A percentile compares a stretch with the other conserved stretches of the same genome.
Conservation (phyloP, 179 eudicot genomes). For the Dionaea muscipula region DNA sequence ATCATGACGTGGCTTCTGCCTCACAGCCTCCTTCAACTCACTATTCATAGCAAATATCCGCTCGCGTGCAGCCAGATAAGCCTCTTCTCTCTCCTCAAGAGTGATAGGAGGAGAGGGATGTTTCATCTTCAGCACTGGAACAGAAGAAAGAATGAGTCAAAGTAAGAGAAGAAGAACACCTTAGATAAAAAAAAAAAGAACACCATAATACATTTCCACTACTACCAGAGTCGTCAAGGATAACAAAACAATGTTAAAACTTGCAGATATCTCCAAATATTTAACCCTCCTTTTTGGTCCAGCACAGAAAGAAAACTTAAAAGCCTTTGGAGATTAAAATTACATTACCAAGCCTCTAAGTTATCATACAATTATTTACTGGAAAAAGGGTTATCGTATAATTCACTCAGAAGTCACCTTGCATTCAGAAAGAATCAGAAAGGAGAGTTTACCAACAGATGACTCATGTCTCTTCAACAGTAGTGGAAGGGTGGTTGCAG, state of each 20-base stretch:
- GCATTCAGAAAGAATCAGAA: constrained; percentile 4
- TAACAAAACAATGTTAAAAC: no score
- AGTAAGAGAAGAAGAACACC: neutral
- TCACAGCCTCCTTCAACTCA: constrained; percentile 22
- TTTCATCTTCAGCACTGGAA: constrained; percentile 37
- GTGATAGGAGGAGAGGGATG: constrained; percentile 24
- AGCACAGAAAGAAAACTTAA: no score
- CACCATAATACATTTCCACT: no score
- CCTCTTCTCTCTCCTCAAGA: constrained; percentile 67
- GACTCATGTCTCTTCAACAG: constrained; percentile 40
- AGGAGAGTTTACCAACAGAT: constrained; percentile 35
- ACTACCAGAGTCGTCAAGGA: no score
- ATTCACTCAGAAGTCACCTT: neutral
- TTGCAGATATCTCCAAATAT: no score
- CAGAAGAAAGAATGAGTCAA: neutral
- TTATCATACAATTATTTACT: no score
- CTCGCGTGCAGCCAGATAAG: constrained; percentile 75
- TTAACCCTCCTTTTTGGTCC: no score
- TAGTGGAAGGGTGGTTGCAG: constrained; percentile 37
- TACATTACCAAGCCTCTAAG: no score
- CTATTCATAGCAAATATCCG: constrained; percentile 52
- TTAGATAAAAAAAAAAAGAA: neutral
- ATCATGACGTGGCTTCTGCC: constrained; percentile 47
- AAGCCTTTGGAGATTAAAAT: no score
- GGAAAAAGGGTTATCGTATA: no score